Conservation (phyloP, 495 filamentous ascomycete species). For the Aspergillus ellipticus region DNA sequence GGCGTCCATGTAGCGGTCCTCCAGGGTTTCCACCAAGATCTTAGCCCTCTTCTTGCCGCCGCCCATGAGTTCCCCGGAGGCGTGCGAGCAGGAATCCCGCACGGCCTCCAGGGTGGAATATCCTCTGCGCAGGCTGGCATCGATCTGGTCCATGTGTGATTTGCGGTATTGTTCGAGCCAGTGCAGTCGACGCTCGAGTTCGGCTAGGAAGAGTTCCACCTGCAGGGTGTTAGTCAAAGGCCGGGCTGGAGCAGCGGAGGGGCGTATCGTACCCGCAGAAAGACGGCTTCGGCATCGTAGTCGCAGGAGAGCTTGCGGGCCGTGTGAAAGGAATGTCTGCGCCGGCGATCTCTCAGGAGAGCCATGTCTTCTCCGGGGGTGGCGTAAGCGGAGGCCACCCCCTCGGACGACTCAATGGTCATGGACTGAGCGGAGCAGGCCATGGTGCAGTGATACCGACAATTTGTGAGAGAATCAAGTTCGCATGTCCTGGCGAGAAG, state of each 20-base stretch:
- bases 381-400: slow-evolving; percentile 21
- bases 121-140: slow-evolving; percentile 74
- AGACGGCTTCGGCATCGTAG: slow-evolving; percentile 63
- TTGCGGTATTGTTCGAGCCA: slow-evolving; percentile 88
- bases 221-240: slow-evolving; percentile 28
- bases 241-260: not conserved
- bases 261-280: slow-evolving; percentile 51
- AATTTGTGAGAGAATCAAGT: slow-evolving; percentile 5
- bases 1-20: slow-evolving; percentile 84
- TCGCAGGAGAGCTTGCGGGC: slow-evolving; percentile 59
- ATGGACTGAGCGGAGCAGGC: slow-evolving; percentile 44
- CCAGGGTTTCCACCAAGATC: slow-evolving; percentile 91
- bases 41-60: slow-evolving; percentile 79
- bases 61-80: slow-evolving; percentile 87
- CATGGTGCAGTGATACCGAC: slow-evolving; percentile 28
- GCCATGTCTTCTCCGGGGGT: slow-evolving; percentile 35
- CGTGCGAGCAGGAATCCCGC: slow-evolving; percentile 78
- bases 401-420: slow-evolving; percentile 38
- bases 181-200: slow-evolving; percentile 80
- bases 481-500: slow-evolving; percentile 8
- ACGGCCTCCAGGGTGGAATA: slow-evolving; percentile 85
- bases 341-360: slow-evolving; percentile 44
- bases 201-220: slow-evolving; percentile 86
- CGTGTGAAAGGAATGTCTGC: slow-evolving; percentile 64
- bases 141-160: slow-evolving; percentile 72